Percentiles rank a stretch among this genome's conserved stretches.
Conservation (phyloP, 768 basidiomycete genomes). For the Mrakia blollopis region DNA sequence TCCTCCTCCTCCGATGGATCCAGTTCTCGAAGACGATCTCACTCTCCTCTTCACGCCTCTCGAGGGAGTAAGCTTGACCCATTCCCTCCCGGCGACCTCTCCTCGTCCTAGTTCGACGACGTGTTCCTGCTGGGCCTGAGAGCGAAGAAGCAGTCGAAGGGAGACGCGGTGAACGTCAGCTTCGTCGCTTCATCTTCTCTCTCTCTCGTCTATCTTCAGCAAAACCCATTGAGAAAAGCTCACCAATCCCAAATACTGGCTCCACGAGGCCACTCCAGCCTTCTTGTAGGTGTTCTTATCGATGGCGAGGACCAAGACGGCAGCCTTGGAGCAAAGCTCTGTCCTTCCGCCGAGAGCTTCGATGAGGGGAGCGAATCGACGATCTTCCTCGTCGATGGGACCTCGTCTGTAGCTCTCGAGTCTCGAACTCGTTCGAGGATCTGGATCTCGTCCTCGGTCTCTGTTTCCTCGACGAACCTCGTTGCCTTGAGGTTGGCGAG, state of each 20-base stretch:
- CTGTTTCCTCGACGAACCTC: background rate
- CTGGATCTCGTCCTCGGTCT: background rate
- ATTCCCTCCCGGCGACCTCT: background rate
- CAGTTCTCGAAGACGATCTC: background rate
- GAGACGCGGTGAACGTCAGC: too few relatives aligned
- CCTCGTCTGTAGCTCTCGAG: slow-evolving; percentile 4
- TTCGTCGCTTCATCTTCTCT: too few relatives aligned
- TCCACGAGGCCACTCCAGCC: background rate
- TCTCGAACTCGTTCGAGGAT: background rate
- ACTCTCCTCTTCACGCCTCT: background rate
- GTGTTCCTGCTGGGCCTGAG: background rate
- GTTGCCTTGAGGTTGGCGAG: background rate
- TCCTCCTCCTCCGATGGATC: background rate
- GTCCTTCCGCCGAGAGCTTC: background rate
- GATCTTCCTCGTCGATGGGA: background rate
- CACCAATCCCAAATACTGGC: background rate
- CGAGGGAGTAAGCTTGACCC: background rate
- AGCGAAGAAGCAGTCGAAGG: too few relatives aligned
- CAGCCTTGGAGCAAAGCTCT: background rate
- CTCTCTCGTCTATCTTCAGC: too few relatives aligned
- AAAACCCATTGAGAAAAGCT: too few relatives aligned
- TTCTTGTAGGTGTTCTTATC: background rate
- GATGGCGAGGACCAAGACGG: background rate
- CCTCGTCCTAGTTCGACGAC: background rate
- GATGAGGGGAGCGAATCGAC: background rate